Evolutionary conservation across 2,329 filamentous ascomycete genomes (phyloP), one percentile per base, ranked within the genome.

Genomic region (Thielaviopsis musarum): DNA sequence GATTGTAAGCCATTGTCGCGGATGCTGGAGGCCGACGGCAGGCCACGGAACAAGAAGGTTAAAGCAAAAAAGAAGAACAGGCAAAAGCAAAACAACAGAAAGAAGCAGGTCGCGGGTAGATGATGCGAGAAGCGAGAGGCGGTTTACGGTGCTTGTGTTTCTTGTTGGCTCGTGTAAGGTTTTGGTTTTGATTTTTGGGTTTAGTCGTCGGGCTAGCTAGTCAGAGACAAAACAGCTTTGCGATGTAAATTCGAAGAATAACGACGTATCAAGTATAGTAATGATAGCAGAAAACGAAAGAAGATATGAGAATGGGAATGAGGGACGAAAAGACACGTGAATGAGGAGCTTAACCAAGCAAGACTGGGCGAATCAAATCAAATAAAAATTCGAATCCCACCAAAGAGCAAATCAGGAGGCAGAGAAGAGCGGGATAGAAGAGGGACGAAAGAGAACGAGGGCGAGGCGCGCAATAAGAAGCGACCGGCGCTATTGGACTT

Each of bases 1-100:
- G 62, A 57, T 64, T 64, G 49, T 64, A 64, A 52, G 62, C 59
- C 62, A 64, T 64, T 52, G 56, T 60, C 52, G 45, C 58, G 49
- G 22, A 26, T 59, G 57, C 26, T 45, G 19, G 13, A 19, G n/a
- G 45, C 34, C 26, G 22, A 54, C 17, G 48, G 45, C 48, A 19
- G 38, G 19, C 12, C 34, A 30, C 41, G 54, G 41, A 59, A 17
- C 3, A n/a, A 21, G 34, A 49, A 48, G 38, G 38, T 5, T 15
- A 45, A 22, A 22, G 30, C 5, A 34, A 21, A 19, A 22, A 54
- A 12, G 17, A 22, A 52, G 5, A 52, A 19, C 2, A 52, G n/a
- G 13, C 2, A 21, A 3, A 3, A 7, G 49, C 1, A 10, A 52
- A 24, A 10, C 49, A 24, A 52, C 6, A 34, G 49, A 9, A 19